Conservation (phyloP, 306 rosid species). For the Dryas alaskensis region DNA sequence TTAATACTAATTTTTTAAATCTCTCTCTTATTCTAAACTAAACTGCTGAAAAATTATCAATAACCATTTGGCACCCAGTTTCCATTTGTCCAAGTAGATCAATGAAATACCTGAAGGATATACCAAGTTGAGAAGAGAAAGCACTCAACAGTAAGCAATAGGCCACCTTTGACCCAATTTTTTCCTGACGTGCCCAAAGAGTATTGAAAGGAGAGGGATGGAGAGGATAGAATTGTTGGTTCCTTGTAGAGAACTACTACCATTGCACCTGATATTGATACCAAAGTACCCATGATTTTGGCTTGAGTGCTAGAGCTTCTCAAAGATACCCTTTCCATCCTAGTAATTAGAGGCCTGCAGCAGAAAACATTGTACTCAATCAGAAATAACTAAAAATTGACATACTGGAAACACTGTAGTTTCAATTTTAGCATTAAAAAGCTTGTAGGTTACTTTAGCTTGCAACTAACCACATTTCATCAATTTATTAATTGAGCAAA, state of each 20-base stretch:
- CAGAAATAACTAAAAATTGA: no score
- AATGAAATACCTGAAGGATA: constrained; percentile 44
- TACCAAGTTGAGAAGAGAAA: constrained; percentile 38
- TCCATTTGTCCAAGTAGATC: no score
- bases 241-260: constrained; percentile 47
- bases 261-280: constrained; percentile 50
- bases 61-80: no score
- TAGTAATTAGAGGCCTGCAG: not conserved
- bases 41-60: no score
- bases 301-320: constrained; percentile 45
- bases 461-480: no score
- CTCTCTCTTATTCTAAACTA: no score
- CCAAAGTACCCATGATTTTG: constrained; percentile 41
- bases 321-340: constrained; percentile 46
- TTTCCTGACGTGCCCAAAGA: constrained; percentile 24
- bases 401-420: no score
- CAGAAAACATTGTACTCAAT: no score
- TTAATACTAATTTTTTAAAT: no score
- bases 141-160: constrained; percentile 30
- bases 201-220: not conserved
- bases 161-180: constrained; percentile 53
- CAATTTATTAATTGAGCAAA: no score
- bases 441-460: no score
- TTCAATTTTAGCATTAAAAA: no score
- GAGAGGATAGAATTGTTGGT: constrained; percentile 20